Conservation (phyloP, 1,284 basidiomycete genomes). For the Ganoderma meredithae region DNA sequence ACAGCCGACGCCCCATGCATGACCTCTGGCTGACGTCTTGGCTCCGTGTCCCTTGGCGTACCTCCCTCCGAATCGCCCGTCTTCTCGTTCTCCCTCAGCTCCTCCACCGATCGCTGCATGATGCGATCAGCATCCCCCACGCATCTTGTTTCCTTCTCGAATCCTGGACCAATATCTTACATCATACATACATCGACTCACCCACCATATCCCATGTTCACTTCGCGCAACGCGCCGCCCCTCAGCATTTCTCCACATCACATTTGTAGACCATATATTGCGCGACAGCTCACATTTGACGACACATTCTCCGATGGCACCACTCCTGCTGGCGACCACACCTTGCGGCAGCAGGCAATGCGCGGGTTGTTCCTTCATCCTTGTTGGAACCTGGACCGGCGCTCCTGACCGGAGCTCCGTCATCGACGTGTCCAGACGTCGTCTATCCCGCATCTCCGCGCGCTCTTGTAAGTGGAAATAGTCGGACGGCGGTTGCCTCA, state of each 20-base stretch:
- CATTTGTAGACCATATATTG: constrained; percentile 1
- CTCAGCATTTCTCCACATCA: not conserved
- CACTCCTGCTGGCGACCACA: not conserved
- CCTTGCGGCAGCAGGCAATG: not conserved
- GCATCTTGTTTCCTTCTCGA: not conserved
- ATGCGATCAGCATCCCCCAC: not conserved
- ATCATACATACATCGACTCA: constrained; percentile 2
- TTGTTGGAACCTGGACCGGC: not conserved
- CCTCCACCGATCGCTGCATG: not conserved
- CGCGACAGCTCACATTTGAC: not conserved
- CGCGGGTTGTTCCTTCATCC: not conserved
- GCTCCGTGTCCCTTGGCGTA: not conserved
- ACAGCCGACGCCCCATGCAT: constrained; percentile 37
- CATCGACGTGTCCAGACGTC: not conserved
- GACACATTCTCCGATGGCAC: not conserved
- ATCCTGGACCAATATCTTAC: constrained; percentile 4
- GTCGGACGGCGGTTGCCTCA: not conserved
- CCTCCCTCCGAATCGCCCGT: not conserved
- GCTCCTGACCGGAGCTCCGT: constrained; percentile 1
- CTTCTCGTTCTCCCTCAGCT: constrained; percentile 2
- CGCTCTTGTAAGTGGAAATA: not conserved
- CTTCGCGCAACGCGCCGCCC: not conserved
- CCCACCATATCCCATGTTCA: not conserved
- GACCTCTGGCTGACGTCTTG: not conserved
- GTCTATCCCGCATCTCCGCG: not conserved